These are phyloP conservation scores for Sophora flavescens DNA, from an alignment of 306 rosid species.

Conservation along the genomic window DNA sequence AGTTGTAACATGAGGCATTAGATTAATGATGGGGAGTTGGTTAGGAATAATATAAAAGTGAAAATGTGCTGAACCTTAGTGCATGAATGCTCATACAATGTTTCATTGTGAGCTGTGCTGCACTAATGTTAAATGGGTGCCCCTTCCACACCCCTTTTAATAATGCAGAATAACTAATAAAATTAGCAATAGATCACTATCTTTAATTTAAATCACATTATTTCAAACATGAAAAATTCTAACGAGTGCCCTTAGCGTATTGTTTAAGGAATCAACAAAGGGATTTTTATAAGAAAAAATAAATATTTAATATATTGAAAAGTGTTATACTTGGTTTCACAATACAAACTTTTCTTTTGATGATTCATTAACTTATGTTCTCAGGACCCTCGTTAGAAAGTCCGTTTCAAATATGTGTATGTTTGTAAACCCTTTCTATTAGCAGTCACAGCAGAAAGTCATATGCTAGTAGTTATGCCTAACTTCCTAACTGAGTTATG, in stretches of 20 bases:
- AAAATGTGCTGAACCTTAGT: neutral
- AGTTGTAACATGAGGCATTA: neutral
- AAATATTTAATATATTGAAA: too few species aligned
- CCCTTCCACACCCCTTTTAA: neutral
- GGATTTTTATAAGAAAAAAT: too few species aligned
- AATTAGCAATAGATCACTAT: neutral
- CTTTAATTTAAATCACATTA: neutral
- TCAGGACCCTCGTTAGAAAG: too few species aligned
- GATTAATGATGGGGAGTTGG: neutral
- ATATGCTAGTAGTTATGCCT: neutral
- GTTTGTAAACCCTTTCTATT: neutral
- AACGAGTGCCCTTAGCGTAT: too few species aligned
- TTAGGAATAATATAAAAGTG: neutral
- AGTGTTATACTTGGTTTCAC: too few species aligned
- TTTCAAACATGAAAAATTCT: neutral
- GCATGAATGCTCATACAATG: neutral
- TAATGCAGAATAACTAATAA: neutral
- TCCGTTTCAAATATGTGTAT: neutral
- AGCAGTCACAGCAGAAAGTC: neutral
- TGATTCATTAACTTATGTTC: too few species aligned
- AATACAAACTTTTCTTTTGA: too few species aligned
- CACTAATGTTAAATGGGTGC: neutral
- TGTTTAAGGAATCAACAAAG: too few species aligned
- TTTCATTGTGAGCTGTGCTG: conserved; percentile 23
- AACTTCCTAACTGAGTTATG: neutral